Percentiles rank a stretch among this genome's conserved stretches.
These are phyloP conservation scores for Paramecium octaurelia DNA, from an alignment of 73 alveolate genomes.

Conservation along the genomic window DNA sequence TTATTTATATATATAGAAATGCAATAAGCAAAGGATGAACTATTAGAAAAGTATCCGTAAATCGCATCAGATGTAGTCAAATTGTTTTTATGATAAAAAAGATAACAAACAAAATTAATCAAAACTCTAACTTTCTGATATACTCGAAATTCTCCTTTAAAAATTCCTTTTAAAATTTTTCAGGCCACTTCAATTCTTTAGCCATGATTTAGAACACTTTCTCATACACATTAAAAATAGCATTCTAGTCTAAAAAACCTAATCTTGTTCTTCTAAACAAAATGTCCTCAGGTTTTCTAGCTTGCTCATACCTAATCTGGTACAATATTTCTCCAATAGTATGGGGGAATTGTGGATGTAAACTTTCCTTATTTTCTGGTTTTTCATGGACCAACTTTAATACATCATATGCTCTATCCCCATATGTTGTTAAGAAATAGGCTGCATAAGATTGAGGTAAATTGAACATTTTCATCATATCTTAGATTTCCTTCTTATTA, in stretches of 20 bases:
- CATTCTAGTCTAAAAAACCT: constrained; percentile 43
- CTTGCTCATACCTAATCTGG: constrained; percentile 46
- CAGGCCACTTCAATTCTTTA: constrained; percentile 44
- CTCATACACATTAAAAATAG: constrained; percentile 16
- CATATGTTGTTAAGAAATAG: constrained; percentile 48
- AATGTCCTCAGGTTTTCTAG: constrained; percentile 52
- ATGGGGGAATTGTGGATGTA: constrained; percentile 51
- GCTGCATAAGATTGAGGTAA: constrained; percentile 36
- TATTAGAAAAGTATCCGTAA: constrained; percentile 2
- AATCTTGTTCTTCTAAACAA: constrained; percentile 61
- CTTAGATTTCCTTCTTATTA: not conserved
- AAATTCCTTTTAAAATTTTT: not conserved
- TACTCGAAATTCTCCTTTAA: not conserved
- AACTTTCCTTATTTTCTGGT: not conserved
- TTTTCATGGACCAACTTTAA: not conserved
- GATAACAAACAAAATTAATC: not conserved
- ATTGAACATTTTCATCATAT: not conserved
- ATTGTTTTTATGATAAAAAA: constrained; percentile 5
- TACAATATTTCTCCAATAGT: constrained; percentile 53
- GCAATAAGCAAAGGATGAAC: constrained; percentile 19
- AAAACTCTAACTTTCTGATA: constrained; percentile 22
- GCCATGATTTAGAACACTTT: constrained; percentile 34
- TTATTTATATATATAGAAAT: not conserved
- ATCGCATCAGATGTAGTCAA: constrained; percentile 8
- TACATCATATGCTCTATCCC: constrained; percentile 58